These are phyloP conservation scores for Cryomyces antarcticus DNA, from an alignment of 495 filamentous ascomycete species.

Conservation along the genomic window DNA sequence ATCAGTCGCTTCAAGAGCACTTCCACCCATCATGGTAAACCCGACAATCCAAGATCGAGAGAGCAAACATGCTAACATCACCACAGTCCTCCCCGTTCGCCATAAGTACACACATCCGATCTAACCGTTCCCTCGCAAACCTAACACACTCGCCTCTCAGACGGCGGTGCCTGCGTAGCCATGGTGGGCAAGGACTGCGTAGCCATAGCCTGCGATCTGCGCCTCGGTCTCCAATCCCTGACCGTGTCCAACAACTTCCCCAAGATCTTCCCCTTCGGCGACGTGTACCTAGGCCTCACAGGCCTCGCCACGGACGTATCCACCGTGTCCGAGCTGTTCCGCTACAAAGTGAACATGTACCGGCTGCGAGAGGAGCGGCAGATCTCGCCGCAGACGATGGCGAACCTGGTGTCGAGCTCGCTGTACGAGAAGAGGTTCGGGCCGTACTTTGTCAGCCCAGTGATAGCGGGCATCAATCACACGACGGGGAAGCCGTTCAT, in stretches of 20 bases:
- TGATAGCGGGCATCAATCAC: conserved; percentile 82
- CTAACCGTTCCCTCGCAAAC: no score
- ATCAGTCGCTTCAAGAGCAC: no score
- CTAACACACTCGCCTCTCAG: conserved; percentile 29
- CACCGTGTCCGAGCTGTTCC: conserved; percentile 91
- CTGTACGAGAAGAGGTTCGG: conserved; percentile 93
- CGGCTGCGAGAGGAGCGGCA: conserved; percentile 90
- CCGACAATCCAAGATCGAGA: no score
- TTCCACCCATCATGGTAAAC: no score
- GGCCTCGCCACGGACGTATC: conserved; percentile 89
- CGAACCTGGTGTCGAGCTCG: conserved; percentile 75
- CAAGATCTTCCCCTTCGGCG: conserved; percentile 90
- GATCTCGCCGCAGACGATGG: conserved; percentile 84
- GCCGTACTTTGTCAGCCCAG: conserved; percentile 85
- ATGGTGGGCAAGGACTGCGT: conserved; percentile 99
- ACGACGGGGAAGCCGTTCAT: conserved; percentile 89
- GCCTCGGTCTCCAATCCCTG: conserved; percentile 86
- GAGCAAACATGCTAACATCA: no score
- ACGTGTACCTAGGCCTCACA: conserved; percentile 90
- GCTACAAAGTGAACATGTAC: conserved; percentile 99
- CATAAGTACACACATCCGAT: no score
- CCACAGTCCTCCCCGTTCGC: no score
- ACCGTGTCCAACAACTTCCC: conserved; percentile 99
- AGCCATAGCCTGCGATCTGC: conserved; percentile 96
- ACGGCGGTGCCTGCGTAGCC: conserved; percentile 88